These are phyloP conservation scores for Phytopythium ostracodes DNA, from an alignment of 352 stramenopile species.

Conservation along the genomic window DNA sequence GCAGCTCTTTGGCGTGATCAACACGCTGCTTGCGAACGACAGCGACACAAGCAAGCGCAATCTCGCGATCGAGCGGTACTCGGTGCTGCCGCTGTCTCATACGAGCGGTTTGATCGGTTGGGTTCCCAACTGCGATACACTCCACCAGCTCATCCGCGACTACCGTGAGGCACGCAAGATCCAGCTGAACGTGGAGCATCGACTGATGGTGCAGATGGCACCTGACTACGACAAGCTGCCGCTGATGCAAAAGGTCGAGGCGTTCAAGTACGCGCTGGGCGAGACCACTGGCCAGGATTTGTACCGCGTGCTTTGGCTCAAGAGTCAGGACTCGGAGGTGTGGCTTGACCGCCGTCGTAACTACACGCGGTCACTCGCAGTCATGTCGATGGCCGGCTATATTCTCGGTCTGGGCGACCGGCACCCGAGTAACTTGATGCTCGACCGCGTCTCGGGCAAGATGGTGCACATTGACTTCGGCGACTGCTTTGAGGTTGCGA, in stretches of 20 bases:
- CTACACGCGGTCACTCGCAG: slow-evolving; percentile 97
- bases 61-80: slow-evolving; percentile 98
- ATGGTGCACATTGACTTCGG: slow-evolving; percentile 99
- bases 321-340: slow-evolving; percentile 98
- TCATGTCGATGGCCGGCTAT: slow-evolving; percentile 99
- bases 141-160: slow-evolving; percentile 98
- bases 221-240: slow-evolving; percentile 99
- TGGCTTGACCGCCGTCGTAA: slow-evolving; percentile 99
- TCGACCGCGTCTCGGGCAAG: slow-evolving; percentile 98
- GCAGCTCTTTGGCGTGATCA: slow-evolving; percentile 99
- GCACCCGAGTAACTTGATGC: slow-evolving; percentile 99
- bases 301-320: slow-evolving; percentile 99
- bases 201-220: slow-evolving; percentile 96
- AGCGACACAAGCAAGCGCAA: slow-evolving; percentile 97
- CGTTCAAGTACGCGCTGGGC: slow-evolving; percentile 94
- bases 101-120: slow-evolving; percentile 98
- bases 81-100: slow-evolving; percentile 97
- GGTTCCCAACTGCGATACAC: slow-evolving; percentile 99
- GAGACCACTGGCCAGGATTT: slow-evolving; percentile 97
- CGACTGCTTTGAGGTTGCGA: slow-evolving; percentile 99
- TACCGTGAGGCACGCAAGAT: slow-evolving; percentile 94
- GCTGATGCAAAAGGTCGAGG: slow-evolving; percentile 99
- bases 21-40: slow-evolving; percentile 98
- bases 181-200: slow-evolving; percentile 95
- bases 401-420: slow-evolving; percentile 99